Conservation (phyloP, 345 rosid species). For the Laguncularia racemosa region DNA sequence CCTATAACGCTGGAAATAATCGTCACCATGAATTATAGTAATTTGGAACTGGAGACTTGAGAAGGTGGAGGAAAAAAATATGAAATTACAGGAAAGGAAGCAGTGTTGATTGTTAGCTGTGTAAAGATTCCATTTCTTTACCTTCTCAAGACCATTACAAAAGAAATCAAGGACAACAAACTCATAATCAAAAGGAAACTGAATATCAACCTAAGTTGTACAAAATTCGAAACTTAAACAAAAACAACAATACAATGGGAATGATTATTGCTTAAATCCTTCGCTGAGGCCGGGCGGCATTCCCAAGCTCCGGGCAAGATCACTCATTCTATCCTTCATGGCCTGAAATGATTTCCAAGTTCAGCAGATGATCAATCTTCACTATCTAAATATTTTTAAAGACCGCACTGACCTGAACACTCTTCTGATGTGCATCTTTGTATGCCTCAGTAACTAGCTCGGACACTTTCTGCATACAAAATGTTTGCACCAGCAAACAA, state of each 20-base stretch:
- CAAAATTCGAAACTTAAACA: neutral
- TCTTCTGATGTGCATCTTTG: constrained; percentile 90
- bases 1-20: too few species aligned
- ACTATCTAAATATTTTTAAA: too few species aligned
- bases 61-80: too few species aligned
- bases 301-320: constrained; percentile 90
- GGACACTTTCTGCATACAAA: constrained; percentile 59
- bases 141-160: too few species aligned
- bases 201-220: too few species aligned
- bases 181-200: too few species aligned
- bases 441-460: constrained; percentile 75
- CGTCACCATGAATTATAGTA: too few species aligned
- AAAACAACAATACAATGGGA: neutral
- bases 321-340: constrained; percentile 84
- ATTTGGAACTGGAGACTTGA: too few species aligned
- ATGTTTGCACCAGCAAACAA: neutral
- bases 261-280: constrained; percentile 41
- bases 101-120: too few species aligned
- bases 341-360: constrained; percentile 36
- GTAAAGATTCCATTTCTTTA: too few species aligned
- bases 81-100: too few species aligned
- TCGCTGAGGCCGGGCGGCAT: constrained; percentile 80
- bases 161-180: too few species aligned
- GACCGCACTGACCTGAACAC: constrained; percentile 49
- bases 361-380: neutral